Conservation (phyloP, 345 rosid species). For the Citrus reticulata region DNA sequence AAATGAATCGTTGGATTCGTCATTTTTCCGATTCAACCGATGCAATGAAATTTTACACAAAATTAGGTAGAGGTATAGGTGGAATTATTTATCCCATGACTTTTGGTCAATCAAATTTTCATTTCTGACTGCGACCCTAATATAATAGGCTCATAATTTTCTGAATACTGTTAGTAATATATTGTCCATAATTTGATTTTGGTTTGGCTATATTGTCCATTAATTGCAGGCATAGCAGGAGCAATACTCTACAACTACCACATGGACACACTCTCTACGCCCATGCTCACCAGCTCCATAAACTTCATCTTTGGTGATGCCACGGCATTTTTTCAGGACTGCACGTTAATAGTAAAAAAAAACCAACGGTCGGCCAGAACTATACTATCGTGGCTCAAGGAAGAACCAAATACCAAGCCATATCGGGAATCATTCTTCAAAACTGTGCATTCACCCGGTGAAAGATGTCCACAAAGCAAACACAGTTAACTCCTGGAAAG, state of each 20-base stretch:
- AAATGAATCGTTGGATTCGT: too few relatives aligned
- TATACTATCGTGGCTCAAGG: slow-evolving; percentile 74
- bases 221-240: too few relatives aligned
- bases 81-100: too few relatives aligned
- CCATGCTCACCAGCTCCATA: slow-evolving; percentile 67
- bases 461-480: slow-evolving; percentile 30
- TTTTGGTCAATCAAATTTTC: too few relatives aligned
- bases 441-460: slow-evolving; percentile 48
- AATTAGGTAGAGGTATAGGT: too few relatives aligned
- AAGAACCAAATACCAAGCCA: slow-evolving; percentile 32
- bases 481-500: slow-evolving; percentile 55
- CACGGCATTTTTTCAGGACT: slow-evolving; percentile 59
- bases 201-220: too few relatives aligned
- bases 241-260: slow-evolving; percentile 47
- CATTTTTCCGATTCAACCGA: too few relatives aligned
- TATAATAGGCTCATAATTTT: too few relatives aligned
- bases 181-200: too few relatives aligned
- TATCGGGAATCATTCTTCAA: slow-evolving; percentile 58
- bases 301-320: slow-evolving; percentile 75
- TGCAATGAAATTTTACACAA: too few relatives aligned
- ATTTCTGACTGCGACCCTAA: too few relatives aligned
- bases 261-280: slow-evolving; percentile 61
- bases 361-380: slow-evolving; percentile 39
- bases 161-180: too few relatives aligned
- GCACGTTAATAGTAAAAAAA: slow-evolving; percentile 54